phyloP scores from a whole-genome alignment of 495 filamentous ascomycete species.

The Rhypophila decipiens region DNA sequence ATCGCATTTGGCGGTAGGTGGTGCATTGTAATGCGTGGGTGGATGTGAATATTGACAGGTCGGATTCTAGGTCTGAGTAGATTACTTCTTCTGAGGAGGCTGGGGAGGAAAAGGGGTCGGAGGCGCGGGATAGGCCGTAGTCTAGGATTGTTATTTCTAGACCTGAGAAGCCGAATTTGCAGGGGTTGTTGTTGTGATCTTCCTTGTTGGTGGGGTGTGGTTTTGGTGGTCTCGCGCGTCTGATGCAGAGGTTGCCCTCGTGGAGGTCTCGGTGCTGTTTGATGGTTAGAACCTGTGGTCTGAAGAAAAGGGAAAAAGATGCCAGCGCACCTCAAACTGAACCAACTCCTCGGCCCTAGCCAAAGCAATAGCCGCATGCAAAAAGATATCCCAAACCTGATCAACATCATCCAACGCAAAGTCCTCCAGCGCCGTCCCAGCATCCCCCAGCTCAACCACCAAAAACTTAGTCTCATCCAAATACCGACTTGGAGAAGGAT shows the following conservation, averaged over 20 bases:
- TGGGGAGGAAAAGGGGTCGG: background rate
- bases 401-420: slow-evolving; percentile 45
- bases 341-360: slow-evolving; percentile 67
- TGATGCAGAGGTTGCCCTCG: slow-evolving; percentile 79
- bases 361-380: slow-evolving; percentile 69
- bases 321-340: slow-evolving; percentile 59
- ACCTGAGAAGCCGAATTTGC: slow-evolving; percentile 59
- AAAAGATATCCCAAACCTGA: slow-evolving; percentile 80
- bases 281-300: no score
- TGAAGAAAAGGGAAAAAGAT: no score
- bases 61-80: slow-evolving; percentile 47
- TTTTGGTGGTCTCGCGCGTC: slow-evolving; percentile 33
- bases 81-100: slow-evolving; percentile 16
- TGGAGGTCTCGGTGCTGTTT: slow-evolving; percentile 78
- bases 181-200: slow-evolving; percentile 19
- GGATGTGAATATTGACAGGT: slow-evolving; percentile 45
- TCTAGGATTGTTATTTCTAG: slow-evolving; percentile 81
- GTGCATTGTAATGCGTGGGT: slow-evolving; percentile 41
- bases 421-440: slow-evolving; percentile 69
- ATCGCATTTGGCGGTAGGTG: slow-evolving; percentile 48
- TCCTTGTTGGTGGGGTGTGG: slow-evolving; percentile 19
- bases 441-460: slow-evolving; percentile 82
- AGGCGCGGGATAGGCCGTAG: slow-evolving; percentile 75
- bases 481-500: slow-evolving; percentile 56
- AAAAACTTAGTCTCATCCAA: slow-evolving; percentile 66